Percentiles rank a stretch among this genome's conserved stretches.
phyloP scores from a whole-genome alignment of 331 rosid species.

The Erythrophleum ivorense region DNA sequence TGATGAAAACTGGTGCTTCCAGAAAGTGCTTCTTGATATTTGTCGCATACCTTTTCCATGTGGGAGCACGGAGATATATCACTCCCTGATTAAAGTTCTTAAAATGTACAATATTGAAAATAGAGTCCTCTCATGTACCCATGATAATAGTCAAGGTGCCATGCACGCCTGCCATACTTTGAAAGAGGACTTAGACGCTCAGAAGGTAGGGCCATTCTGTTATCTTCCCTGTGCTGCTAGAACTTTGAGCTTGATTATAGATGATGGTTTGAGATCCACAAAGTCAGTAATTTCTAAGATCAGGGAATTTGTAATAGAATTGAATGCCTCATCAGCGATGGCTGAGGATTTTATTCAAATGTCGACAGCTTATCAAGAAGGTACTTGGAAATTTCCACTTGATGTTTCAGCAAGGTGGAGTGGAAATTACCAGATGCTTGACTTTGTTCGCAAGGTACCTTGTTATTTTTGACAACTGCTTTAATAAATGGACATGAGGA shows the following conservation, averaged over 20 bases:
- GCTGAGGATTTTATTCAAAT: conserved; percentile 76
- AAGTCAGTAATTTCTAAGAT: conserved; percentile 70
- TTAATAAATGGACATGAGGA: conserved; percentile 17
- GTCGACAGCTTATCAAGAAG: conserved; percentile 82
- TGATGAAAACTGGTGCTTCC: conserved; percentile 86
- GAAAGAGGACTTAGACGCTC: conserved; percentile 75
- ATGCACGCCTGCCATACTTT: conserved; percentile 77
- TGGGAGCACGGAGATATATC: conserved; percentile 76
- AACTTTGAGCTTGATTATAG: conserved; percentile 80
- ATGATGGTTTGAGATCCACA: conserved; percentile 78
- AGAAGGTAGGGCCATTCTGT: conserved; percentile 84
- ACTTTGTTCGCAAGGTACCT: conserved; percentile 83
- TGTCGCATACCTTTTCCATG: conserved; percentile 83
- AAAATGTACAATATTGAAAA: conserved; percentile 79
- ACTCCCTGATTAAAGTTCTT: conserved; percentile 68
- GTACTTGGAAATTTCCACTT: conserved; percentile 88
- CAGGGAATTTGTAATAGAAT: conserved; percentile 76
- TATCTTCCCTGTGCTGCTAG: conserved; percentile 94
- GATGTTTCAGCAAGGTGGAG: conserved; percentile 93
- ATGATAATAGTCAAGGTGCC: conserved; percentile 77
- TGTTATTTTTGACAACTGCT: conserved; percentile 17
- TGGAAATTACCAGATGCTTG: conserved; percentile 95
- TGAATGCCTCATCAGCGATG: conserved; percentile 75
- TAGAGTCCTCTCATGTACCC: conserved; percentile 90
- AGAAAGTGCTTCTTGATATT: conserved; percentile 84